Percentiles rank a stretch among this genome's conserved stretches.
Evolutionary conservation across 305 asterid genomes (phyloP).

Genomic region (Solanum aculeatissimum): DNA sequence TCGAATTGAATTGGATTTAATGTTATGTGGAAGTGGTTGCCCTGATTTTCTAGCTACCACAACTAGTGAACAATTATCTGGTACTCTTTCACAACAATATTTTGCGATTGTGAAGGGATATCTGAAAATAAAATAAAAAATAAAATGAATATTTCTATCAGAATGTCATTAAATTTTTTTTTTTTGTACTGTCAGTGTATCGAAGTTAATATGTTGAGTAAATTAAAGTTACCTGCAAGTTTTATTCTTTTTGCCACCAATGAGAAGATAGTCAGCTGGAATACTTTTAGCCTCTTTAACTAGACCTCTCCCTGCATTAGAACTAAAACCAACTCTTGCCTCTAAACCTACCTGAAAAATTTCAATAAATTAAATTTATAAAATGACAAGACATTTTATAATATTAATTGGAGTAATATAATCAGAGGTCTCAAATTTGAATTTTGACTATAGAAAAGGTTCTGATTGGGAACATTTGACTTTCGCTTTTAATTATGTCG

Average conservation of each 20-base stretch:
- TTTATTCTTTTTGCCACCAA: slow-evolving; percentile 31
- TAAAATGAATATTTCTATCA: background rate
- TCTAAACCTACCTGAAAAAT: slow-evolving; percentile 53
- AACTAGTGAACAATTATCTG: slow-evolving; percentile 52
- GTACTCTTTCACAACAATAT: slow-evolving; percentile 45
- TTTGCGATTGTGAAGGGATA: slow-evolving; percentile 18
- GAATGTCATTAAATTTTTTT: too few relatives aligned
- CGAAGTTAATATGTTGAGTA: background rate
- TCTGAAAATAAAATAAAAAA: slow-evolving; percentile 8
- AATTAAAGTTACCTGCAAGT: slow-evolving; percentile 27
- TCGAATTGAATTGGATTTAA: slow-evolving; percentile 9
- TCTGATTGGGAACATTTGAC: background rate
- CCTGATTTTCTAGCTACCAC: slow-evolving; percentile 18
- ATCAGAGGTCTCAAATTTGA: background rate
- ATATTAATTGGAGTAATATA: background rate
- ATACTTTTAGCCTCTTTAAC: slow-evolving; percentile 45
- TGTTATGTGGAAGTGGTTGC: background rate
- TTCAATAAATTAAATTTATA: background rate
- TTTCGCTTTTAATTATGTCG: too few relatives aligned
- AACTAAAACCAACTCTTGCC: slow-evolving; percentile 56
- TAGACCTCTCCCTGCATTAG: slow-evolving; percentile 49
- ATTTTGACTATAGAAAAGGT: background rate
- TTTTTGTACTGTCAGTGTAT: background rate
- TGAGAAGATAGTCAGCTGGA: slow-evolving; percentile 49
- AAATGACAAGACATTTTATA: background rate